Evolutionary conservation across 2,329 filamentous ascomycete species (phyloP).

Genomic region (Cyclaneusma minus): DNA sequence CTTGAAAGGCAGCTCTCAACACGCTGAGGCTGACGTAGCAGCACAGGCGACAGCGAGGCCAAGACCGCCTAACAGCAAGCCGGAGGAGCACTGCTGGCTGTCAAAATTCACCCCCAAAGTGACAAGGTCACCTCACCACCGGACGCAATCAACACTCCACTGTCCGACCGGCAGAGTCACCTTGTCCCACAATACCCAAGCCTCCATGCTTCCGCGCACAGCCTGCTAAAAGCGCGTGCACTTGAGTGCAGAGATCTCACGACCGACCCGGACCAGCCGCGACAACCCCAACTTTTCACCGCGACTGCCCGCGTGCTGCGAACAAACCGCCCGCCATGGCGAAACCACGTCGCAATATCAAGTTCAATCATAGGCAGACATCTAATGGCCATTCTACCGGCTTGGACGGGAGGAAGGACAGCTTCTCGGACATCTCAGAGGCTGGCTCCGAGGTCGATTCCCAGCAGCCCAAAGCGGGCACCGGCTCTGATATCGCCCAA

Average conservation of each 20-base stretch:
- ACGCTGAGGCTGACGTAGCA: too few species aligned
- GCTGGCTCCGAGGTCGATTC: conserved; percentile 26
- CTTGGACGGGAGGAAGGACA: conserved; percentile 36
- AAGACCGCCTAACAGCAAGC: too few species aligned
- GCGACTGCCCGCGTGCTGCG: conserved; percentile 2
- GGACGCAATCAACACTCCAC: too few species aligned
- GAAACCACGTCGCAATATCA: conserved; percentile 34
- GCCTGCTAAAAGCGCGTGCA: conserved; percentile 1
- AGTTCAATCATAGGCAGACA: conserved; percentile 28
- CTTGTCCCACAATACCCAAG: too few species aligned
- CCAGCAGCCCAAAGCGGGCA: conserved; percentile 9
- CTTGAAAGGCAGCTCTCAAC: too few species aligned
- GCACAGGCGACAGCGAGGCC: too few species aligned
- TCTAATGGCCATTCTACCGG: conserved; percentile 14
- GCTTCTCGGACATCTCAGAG: conserved; percentile 58
- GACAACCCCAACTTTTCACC: conserved; percentile 4
- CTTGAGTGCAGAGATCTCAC: conserved; percentile 1
- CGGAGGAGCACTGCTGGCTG: too few species aligned
- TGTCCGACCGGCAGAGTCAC: too few species aligned
- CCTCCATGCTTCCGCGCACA: too few species aligned
- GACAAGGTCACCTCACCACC: too few species aligned
- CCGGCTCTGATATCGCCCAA: conserved; percentile 21
- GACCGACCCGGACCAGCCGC: conserved; percentile 1
- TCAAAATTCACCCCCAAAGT: too few species aligned
- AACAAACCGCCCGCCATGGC: conserved; percentile 18